Evolutionary conservation across 345 rosid genomes (phyloP).

Genomic region (Pistacia atlantica): DNA sequence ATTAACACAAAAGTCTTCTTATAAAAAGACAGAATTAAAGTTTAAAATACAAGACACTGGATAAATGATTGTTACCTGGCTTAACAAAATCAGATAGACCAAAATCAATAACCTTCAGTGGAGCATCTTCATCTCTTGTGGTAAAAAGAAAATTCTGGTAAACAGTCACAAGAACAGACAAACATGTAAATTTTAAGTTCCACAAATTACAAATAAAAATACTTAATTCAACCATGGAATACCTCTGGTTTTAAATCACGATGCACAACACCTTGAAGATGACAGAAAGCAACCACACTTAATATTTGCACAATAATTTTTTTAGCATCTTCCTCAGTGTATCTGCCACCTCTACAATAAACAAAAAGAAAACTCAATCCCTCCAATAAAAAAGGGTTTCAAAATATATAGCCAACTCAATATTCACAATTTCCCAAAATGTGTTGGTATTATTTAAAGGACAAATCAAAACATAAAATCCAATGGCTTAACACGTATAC

Average conservation of each 20-base stretch:
- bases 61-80: slow-evolving; percentile 58
- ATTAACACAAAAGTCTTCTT: not conserved
- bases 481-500: no score
- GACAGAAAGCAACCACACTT: slow-evolving; percentile 85
- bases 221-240: slow-evolving; percentile 18
- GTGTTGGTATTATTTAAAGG: no score
- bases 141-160: slow-evolving; percentile 90
- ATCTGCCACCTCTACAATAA: slow-evolving; percentile 88
- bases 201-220: not conserved
- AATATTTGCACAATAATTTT: slow-evolving; percentile 73
- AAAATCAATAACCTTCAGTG: slow-evolving; percentile 92
- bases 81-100: slow-evolving; percentile 83
- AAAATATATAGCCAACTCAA: no score
- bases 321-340: slow-evolving; percentile 87
- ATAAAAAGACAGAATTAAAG: not conserved
- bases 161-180: slow-evolving; percentile 12
- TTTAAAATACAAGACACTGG: not conserved
- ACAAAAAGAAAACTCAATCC: not conserved
- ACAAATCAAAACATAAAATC: not conserved
- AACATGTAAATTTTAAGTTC: no score
- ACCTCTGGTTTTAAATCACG: slow-evolving; percentile 99
- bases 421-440: no score
- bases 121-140: slow-evolving; percentile 72
- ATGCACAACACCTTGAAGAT: slow-evolving; percentile 97
- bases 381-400: no score